phyloP scores from a whole-genome alignment of 768 basidiomycete species.

The Tulasnella sp. region DNA sequence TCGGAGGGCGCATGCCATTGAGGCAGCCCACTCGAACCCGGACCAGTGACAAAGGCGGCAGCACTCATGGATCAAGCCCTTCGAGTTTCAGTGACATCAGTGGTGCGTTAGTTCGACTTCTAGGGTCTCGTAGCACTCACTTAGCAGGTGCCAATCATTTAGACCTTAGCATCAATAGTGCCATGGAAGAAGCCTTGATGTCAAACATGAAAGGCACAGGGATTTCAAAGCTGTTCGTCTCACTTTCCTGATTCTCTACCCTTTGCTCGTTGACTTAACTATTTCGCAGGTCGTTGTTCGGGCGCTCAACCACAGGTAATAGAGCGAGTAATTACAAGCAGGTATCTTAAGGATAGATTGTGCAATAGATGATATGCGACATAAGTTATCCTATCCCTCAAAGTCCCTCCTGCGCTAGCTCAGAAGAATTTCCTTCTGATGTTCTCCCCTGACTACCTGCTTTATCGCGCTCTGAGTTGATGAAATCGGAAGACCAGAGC shows the following conservation, averaged over 20 bases:
- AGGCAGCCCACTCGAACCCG: conserved; percentile 52
- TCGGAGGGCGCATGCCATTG: conserved; percentile 55
- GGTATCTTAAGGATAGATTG: neutral
- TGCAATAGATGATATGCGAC: conserved; percentile 13
- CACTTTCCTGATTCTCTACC: neutral
- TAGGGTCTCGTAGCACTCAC: neutral
- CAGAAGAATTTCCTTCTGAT: neutral
- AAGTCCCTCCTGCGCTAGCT: neutral
- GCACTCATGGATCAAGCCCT: conserved; percentile 70
- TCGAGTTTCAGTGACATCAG: conserved; percentile 88
- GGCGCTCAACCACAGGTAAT: conserved; percentile 12
- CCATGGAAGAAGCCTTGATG: conserved; percentile 75
- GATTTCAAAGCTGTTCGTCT: conserved; percentile 70
- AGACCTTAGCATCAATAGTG: conserved; percentile 81
- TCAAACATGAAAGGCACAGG: conserved; percentile 67
- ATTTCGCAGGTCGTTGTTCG: neutral
- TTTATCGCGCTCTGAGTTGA: neutral
- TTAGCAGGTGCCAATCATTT: neutral
- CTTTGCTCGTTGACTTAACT: neutral
- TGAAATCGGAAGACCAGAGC: conserved; percentile 21
- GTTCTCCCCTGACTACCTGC: neutral
- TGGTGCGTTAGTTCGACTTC: conserved; percentile 49
- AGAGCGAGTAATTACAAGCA: conserved; percentile 16
- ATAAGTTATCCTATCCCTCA: conserved; percentile 1
- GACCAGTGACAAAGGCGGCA: conserved; percentile 55